Base-by-base conservation (phyloP, 2,329 filamentous ascomycete species). In the Trichoderma cornu-damae region DNA sequence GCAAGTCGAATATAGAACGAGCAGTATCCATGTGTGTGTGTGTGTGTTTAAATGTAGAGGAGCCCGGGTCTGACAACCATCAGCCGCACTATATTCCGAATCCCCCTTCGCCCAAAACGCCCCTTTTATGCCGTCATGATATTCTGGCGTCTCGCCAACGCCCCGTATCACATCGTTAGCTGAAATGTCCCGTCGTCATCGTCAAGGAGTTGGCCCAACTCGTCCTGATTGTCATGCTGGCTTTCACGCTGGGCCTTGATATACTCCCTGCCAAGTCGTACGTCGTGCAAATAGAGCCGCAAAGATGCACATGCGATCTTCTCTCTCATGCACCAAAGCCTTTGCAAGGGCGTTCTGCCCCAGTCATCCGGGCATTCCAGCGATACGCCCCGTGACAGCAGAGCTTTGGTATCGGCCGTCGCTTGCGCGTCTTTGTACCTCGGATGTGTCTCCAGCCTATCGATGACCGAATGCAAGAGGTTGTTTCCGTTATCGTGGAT, bases 401-500 rank as follows among this genome's bases (percentile, higher is more conserved):
- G 30, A 2, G 32, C n/a, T 1, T 16, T 3, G 3, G 57, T 51
- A 32, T 62, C 34, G 4, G 3, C 1, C 9, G 42, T 12, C 2
- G 50, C 46, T 3, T 16, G 7, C 3, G 16, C 16, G 18, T 34
- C 44, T n/a, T 9, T 37, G 8, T 42, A 56, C 1, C 14, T 42
- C 5, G 11, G 16, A 11, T 34, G 6, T 4, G 2, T 44, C 34
- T 18, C 30, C 3, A 60, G 6, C 9, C 49, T 53, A 4, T 51
- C 7, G 30, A 62, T 51, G 16, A 62, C 54, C 4, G 48, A 46
- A 22, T 62, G 61, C 12, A 62, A 12, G 3, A 56, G 51, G 2
- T 20, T 44, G 35, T 18, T n/a, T 3, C 35, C 61, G 26, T 35
- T 30, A 8, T 4, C 4, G 16, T 48, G 38, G 6, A 46, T 28